Base-by-base conservation (phyloP, 1,284 basidiomycete genomes). In the Sanghuangporus baumii region DNA sequence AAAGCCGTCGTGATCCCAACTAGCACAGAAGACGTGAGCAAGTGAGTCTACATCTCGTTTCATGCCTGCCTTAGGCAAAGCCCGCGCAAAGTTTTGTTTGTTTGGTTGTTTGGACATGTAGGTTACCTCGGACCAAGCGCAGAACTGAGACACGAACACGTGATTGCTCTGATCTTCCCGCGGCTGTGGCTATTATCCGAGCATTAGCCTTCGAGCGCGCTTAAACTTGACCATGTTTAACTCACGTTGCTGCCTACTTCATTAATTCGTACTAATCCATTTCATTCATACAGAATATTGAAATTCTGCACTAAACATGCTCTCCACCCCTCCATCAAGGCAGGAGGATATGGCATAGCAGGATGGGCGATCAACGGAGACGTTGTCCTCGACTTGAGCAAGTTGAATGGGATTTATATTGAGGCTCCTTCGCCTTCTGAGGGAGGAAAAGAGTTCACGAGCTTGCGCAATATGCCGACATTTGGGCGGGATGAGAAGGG, bases 301-400 rank as follows among this genome's bases (percentile, higher is more conserved):
- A 68, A 81, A 14, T 92, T 94, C 73, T 94, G 93, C 70, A 72
- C 70, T 18, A 81, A 83, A 59, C 79, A 94, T 69, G 72, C 73
- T 0, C 75, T 95, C 3, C 86, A 87, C n/a, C 82, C 88, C 5
- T 93, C 91, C n/a, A 80, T 94, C 69, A 93, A 91, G 72, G 89
- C 91, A 0, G 93, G 93, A 16, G 93, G 94, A 0, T 94, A 89
- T 71, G 93, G 92, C 6, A 94, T 91, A 2, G 91, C 88, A 9
- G 93, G 94, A 2, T 94, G 91, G 89, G 84, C 91, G 12, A 84
- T 95, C 59, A 86, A 86, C 38, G 93, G 93, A 47, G 89, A 94
- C 70, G 78, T 95, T 60, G 86, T 95, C 67, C 74, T 95, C 69
- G 93, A 96, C 75, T 76, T 95, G 62, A 82, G 79, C 67, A 80